Evolutionary conservation across 140 eudicot genomes (phyloP).

Genomic region (Oenanthe javanica): DNA sequence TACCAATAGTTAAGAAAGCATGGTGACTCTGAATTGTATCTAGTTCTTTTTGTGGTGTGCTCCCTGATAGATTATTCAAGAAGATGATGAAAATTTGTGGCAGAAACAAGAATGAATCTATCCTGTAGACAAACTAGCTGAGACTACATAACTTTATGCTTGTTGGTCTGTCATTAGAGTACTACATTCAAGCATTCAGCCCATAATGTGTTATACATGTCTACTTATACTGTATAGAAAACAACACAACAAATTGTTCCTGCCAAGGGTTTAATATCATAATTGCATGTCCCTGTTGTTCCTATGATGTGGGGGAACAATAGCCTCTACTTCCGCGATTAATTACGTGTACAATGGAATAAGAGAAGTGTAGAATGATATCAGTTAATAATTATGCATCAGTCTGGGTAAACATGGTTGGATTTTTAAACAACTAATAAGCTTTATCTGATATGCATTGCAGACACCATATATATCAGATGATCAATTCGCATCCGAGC

Average conservation of each 20-base stretch:
- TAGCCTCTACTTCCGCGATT: not conserved
- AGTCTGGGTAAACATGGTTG: not conserved
- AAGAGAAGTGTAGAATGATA: not conserved
- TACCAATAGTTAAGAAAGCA: not conserved
- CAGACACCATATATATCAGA: not conserved
- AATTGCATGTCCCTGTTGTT: not conserved
- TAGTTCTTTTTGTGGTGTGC: not conserved
- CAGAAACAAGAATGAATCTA: not conserved
- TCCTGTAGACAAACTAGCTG: not conserved
- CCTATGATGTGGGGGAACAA: conserved; percentile 9
- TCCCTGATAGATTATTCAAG: not conserved
- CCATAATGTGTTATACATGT: not conserved
- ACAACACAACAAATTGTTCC: conserved; percentile 1
- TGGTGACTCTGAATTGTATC: not conserved
- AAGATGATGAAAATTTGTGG: conserved; percentile 1
- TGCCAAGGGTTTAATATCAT: conserved; percentile 1
- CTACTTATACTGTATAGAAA: not conserved
- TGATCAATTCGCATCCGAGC: not conserved
- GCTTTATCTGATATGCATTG: not conserved
- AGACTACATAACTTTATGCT: not conserved
- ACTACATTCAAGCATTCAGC: conserved; percentile 8
- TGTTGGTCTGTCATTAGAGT: not conserved
- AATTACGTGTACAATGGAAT: not conserved
- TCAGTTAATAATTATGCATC: not conserved
- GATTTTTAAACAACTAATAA: not conserved